Percentiles rank a stretch among this genome's conserved stretches.
Conservation (phyloP, 768 basidiomycete genomes). For the Pulveroboletus ravenelii region DNA sequence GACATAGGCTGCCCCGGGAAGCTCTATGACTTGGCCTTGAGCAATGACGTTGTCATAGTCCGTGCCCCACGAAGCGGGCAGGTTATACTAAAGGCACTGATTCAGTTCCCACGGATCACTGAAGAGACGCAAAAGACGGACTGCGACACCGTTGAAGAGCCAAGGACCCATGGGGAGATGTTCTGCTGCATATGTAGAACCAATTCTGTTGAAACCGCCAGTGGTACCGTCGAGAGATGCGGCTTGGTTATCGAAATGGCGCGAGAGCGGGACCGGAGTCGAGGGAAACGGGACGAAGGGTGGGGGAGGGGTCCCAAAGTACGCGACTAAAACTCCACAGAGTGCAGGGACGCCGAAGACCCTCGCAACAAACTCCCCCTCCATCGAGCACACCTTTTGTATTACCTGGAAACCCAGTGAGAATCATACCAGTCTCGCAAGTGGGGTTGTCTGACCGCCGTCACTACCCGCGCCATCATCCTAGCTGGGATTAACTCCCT, state of each 20-base stretch:
- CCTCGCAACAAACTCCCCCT: slow-evolving; percentile 9
- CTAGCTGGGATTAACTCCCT: not conserved
- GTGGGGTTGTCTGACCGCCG: slow-evolving; percentile 13
- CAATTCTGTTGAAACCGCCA: slow-evolving; percentile 38
- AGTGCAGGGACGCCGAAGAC: slow-evolving; percentile 20
- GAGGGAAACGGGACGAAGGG: slow-evolving; percentile 31
- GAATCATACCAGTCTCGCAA: not conserved
- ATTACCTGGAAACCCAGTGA: not conserved
- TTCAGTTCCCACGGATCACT: not conserved
- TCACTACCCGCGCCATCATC: not conserved
- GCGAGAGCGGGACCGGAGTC: slow-evolving; percentile 24
- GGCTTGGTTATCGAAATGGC: slow-evolving; percentile 40
- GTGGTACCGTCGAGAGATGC: slow-evolving; percentile 35
- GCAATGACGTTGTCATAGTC: slow-evolving; percentile 43
- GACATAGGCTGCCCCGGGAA: slow-evolving; percentile 31
- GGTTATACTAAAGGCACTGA: slow-evolving; percentile 31
- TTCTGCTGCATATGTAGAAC: slow-evolving; percentile 38
- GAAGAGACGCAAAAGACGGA: slow-evolving; percentile 14
- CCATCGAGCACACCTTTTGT: slow-evolving; percentile 8
- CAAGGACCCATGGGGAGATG: slow-evolving; percentile 38
- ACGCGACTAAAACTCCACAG: slow-evolving; percentile 20
- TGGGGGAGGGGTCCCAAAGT: slow-evolving; percentile 10
- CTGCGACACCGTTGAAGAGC: slow-evolving; percentile 37
- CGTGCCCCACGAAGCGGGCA: slow-evolving; percentile 5
- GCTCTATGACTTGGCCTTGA: slow-evolving; percentile 36